Evolutionary conservation across 805 yeast genomes (phyloP).

Genomic region (Myxozyma kluyveri): DNA sequence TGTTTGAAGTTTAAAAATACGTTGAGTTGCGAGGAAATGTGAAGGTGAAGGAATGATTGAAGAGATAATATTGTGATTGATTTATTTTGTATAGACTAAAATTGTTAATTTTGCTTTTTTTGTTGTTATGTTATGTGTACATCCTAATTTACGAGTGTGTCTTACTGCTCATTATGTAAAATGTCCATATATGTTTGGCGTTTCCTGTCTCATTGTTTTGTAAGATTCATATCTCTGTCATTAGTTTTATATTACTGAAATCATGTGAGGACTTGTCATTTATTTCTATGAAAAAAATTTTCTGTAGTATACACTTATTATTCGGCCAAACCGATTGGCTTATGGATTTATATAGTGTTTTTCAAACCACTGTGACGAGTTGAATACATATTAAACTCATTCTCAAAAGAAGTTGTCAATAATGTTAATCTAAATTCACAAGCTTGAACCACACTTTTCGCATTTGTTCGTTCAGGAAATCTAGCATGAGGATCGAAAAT

Average conservation of each 20-base stretch:
- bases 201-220: background rate
- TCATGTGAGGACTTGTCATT: no score
- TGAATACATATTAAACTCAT: constrained; percentile 10
- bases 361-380: background rate
- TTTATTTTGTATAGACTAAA: background rate
- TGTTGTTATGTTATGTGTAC: background rate
- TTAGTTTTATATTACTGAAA: no score
- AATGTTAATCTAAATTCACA: constrained; percentile 18
- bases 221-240: background rate
- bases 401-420: constrained; percentile 4
- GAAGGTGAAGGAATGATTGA: no score
- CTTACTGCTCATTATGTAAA: no score
- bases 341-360: background rate
- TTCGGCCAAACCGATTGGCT: background rate
- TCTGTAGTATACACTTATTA: no score
- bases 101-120: background rate
- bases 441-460: constrained; percentile 16
- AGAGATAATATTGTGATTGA: no score
- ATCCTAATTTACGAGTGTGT: no score
- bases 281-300: no score
- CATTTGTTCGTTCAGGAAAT: constrained; percentile 21
- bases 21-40: no score
- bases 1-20: constrained; percentile 6
- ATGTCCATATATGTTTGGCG: no score
- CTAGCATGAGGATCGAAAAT: constrained; percentile 23